Evolutionary conservation across 2,329 filamentous ascomycete species (phyloP).

Genomic region (Erysiphe pulchra): DNA sequence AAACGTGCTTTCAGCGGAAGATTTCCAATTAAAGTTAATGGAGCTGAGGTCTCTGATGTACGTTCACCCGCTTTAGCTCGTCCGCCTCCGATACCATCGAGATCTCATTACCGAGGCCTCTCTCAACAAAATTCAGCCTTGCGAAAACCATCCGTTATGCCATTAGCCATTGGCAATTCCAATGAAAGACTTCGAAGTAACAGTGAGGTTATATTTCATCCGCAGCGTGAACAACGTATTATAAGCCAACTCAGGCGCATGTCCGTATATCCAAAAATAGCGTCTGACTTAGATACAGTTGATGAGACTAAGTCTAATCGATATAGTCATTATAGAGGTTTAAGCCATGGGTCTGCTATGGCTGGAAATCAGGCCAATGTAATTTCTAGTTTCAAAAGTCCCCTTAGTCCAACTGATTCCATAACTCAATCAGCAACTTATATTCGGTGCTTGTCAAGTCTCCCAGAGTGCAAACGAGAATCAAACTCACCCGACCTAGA

Average conservation of each 20-base stretch:
- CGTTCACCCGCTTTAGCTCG: conserved; percentile 41
- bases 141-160: conserved; percentile 49
- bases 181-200: conserved; percentile 43
- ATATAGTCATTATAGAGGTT: conserved; percentile 38
- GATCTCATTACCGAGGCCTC: conserved; percentile 55
- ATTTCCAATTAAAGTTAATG: conserved; percentile 48
- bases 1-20: conserved; percentile 37
- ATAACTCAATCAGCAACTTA: conserved; percentile 31
- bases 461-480: conserved; percentile 34
- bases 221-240: conserved; percentile 16
- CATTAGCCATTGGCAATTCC: conserved; percentile 37
- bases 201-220: conserved; percentile 31
- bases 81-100: conserved; percentile 51
- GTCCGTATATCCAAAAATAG: conserved; percentile 31
- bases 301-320: conserved; percentile 36
- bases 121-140: conserved; percentile 38
- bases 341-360: conserved; percentile 46
- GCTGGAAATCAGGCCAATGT: conserved; percentile 12
- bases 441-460: conserved; percentile 33
- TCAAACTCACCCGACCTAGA: conserved; percentile 34
- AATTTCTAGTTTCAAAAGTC: conserved; percentile 17
- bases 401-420: conserved; percentile 32
- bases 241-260: conserved; percentile 28
- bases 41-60: conserved; percentile 38
- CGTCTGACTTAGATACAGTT: conserved; percentile 33